Percentiles rank a stretch among this genome's conserved stretches.
These are phyloP conservation scores for Papiliotrema laurentii DNA, from an alignment of 1,284 basidiomycete genomes.

Conservation along the genomic window DNA sequence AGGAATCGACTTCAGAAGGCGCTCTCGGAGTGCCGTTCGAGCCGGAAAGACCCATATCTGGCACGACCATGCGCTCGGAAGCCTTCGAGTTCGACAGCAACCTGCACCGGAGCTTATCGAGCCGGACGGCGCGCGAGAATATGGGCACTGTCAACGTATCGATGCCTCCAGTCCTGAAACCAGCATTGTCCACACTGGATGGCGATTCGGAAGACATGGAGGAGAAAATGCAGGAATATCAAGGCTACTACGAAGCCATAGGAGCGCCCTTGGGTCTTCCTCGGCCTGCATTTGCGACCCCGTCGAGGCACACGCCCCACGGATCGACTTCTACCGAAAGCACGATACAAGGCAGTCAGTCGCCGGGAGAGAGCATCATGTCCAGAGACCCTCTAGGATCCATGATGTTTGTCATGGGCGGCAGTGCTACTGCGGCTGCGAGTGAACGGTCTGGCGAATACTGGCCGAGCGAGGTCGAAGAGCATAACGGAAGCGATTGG, in stretches of 20 bases:
- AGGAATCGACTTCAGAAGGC: not conserved
- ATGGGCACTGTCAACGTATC: conserved; percentile 14
- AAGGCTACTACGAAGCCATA: not conserved
- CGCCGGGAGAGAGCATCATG: conserved; percentile 22
- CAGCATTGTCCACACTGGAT: not conserved
- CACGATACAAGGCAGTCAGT: conserved; percentile 19
- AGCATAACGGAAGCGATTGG: conserved; percentile 30
- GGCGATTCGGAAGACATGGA: not conserved
- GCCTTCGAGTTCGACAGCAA: conserved; percentile 45
- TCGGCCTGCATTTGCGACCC: conserved; percentile 2
- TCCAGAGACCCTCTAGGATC: conserved; percentile 22
- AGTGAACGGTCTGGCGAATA: conserved; percentile 5
- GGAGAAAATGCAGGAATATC: conserved; percentile 2
- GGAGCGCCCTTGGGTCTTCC: conserved; percentile 11
- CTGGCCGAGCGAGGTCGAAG: conserved; percentile 27
- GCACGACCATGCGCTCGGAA: conserved; percentile 36
- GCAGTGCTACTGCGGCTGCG: not conserved
- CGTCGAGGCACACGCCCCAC: conserved; percentile 9
- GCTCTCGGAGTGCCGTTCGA: conserved; percentile 7
- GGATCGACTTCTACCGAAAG: conserved; percentile 30
- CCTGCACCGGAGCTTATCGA: conserved; percentile 35
- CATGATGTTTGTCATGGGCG: conserved; percentile 35
- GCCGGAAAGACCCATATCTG: conserved; percentile 32
- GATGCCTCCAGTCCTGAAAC: conserved; percentile 1
- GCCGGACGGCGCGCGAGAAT: conserved; percentile 33